These are phyloP conservation scores for Chrysopogon serrulatus DNA, from an alignment of 176 grass and related monocot genomes.

Conservation along the genomic window DNA sequence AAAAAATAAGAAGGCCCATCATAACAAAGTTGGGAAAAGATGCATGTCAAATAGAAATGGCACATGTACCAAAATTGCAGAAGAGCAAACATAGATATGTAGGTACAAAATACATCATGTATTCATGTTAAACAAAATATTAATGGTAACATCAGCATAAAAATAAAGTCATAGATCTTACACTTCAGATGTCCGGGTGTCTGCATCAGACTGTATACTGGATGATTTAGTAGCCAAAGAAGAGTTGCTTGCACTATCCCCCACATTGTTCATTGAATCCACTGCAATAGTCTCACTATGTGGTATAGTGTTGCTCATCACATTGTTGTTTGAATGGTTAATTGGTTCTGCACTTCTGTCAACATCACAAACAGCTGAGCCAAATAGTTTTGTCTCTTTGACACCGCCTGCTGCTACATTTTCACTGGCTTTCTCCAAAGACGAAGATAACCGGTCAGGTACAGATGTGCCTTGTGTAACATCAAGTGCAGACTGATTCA, in stretches of 20 bases:
- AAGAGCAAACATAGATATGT: neutral
- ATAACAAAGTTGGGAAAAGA: slow-evolving; percentile 17
- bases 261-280: slow-evolving; percentile 28
- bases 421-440: slow-evolving; percentile 44
- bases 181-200: slow-evolving; percentile 42
- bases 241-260: slow-evolving; percentile 46
- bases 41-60: slow-evolving; percentile 6
- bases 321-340: slow-evolving; percentile 14
- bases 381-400: slow-evolving; percentile 22
- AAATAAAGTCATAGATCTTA: slow-evolving; percentile 45
- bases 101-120: slow-evolving; percentile 1
- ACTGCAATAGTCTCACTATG: slow-evolving; percentile 10
- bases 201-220: slow-evolving; percentile 55
- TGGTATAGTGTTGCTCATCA: neutral
- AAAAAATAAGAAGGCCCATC: neutral
- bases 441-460: slow-evolving; percentile 41
- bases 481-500: slow-evolving; percentile 23
- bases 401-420: slow-evolving; percentile 14
- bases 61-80: neutral
- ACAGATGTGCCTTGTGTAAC: slow-evolving; percentile 7
- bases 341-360: slow-evolving; percentile 14
- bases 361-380: slow-evolving; percentile 12
- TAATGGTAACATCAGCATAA: slow-evolving; percentile 12
- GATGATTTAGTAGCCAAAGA: slow-evolving; percentile 54
- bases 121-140: slow-evolving; percentile 11